These are phyloP conservation scores for Microcera coccophila DNA, from an alignment of 2,329 filamentous ascomycete species.

Conservation along the genomic window DNA sequence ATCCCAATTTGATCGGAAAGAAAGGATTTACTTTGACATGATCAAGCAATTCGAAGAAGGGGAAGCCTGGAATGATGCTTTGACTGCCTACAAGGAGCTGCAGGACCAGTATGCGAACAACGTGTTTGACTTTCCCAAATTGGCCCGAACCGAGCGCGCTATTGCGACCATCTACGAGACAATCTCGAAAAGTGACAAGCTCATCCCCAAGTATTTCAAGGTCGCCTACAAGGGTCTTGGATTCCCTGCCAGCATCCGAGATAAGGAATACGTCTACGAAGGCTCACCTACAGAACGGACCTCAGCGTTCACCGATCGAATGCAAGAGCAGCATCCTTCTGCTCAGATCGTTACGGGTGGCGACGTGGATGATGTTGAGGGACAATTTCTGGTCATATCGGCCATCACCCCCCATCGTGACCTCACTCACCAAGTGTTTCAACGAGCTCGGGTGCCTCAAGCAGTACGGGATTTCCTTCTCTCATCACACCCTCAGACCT, in stretches of 20 bases:
- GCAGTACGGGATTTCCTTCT: conserved; percentile 84
- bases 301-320: conserved; percentile 79
- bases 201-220: conserved; percentile 83
- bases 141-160: conserved; percentile 82
- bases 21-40: conserved; percentile 88
- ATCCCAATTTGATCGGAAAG: conserved; percentile 86
- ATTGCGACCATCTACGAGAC: conserved; percentile 91
- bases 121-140: conserved; percentile 84
- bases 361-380: conserved; percentile 75
- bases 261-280: conserved; percentile 92
- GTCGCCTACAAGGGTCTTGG: conserved; percentile 86
- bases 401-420: conserved; percentile 79
- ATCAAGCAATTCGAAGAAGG: conserved; percentile 93
- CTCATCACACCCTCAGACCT: conserved; percentile 70
- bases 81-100: conserved; percentile 86
- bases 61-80: conserved; percentile 86
- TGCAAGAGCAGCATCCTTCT: conserved; percentile 84
- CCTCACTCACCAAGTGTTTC: conserved; percentile 76
- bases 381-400: conserved; percentile 82
- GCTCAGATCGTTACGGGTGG: conserved; percentile 73
- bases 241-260: conserved; percentile 73
- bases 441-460: conserved; percentile 78
- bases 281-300: conserved; percentile 72
- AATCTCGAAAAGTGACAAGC: conserved; percentile 74
- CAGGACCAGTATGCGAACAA: conserved; percentile 88